These are phyloP conservation scores for Claviceps arundinis DNA, from an alignment of 2,329 filamentous ascomycete genomes.

Conservation along the genomic window DNA sequence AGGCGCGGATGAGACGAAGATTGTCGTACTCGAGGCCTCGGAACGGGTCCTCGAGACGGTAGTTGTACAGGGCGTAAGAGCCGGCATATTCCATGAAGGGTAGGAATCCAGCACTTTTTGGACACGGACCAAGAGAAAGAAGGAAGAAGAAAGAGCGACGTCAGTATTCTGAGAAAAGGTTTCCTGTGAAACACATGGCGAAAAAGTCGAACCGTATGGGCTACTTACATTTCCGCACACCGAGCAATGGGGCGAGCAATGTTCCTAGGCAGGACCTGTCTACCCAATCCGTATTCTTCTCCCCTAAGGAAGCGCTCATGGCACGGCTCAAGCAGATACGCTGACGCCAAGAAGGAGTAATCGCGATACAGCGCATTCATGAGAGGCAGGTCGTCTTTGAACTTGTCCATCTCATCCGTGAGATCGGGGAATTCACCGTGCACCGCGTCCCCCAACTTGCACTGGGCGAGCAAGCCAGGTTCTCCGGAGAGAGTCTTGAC, in stretches of 20 bases:
- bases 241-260: conserved; percentile 73
- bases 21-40: conserved; percentile 48
- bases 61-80: conserved; percentile 57
- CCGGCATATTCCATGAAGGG: conserved; percentile 83
- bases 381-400: conserved; percentile 57
- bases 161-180: not conserved
- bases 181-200: not conserved
- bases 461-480: conserved; percentile 64
- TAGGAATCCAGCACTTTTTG: conserved; percentile 53
- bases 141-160: too few relatives aligned
- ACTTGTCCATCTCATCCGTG: conserved; percentile 57
- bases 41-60: conserved; percentile 43
- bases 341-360: conserved; percentile 81
- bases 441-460: conserved; percentile 62
- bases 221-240: conserved; percentile 70
- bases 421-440: conserved; percentile 65
- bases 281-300: conserved; percentile 64
- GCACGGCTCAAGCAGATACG: conserved; percentile 84
- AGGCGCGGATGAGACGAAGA: conserved; percentile 77
- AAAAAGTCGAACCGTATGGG: not conserved
- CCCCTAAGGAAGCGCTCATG: conserved; percentile 60
- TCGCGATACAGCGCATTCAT: conserved; percentile 84
- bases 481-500: conserved; percentile 60
- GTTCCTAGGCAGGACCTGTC: conserved; percentile 57
- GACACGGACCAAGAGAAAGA: not conserved